Percentiles rank a stretch among this genome's conserved stretches.
Conservation (phyloP, 2,329 filamentous ascomycete genomes). For the Penicillium sp. region DNA sequence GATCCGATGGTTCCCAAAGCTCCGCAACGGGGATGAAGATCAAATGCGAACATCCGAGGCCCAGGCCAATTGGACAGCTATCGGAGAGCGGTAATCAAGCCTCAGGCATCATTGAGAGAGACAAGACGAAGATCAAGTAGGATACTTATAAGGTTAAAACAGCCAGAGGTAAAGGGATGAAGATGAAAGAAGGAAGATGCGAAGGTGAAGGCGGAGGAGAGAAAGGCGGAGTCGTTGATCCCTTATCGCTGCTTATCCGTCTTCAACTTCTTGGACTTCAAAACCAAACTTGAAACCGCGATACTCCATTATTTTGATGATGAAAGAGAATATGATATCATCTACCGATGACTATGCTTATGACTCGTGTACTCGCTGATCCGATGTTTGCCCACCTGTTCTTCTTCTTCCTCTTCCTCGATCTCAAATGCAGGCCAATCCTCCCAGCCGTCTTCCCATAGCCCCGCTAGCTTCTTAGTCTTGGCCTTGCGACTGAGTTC, state of each 20-base stretch:
- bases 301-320: too few relatives aligned
- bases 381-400: constrained; percentile 28
- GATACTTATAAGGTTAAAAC: constrained; percentile 1
- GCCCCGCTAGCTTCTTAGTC: constrained; percentile 44
- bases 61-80: constrained; percentile 11
- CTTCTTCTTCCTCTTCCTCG: constrained; percentile 23
- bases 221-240: neutral
- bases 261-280: neutral
- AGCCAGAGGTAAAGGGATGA: neutral
- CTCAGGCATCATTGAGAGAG: constrained; percentile 2
- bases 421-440: constrained; percentile 50
- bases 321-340: neutral
- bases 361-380: constrained; percentile 29
- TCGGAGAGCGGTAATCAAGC: constrained; percentile 10
- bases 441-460: constrained; percentile 58
- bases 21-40: constrained; percentile 3
- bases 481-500: constrained; percentile 38
- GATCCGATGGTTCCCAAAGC: neutral
- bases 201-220: neutral
- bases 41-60: constrained; percentile 12
- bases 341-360: constrained; percentile 12
- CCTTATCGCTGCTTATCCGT: constrained; percentile 1
- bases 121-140: neutral
- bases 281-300: too few relatives aligned
- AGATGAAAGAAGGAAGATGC: neutral